Conservation (phyloP, 148 eudicot genomes). For the Rhododendron ferrugineum region DNA sequence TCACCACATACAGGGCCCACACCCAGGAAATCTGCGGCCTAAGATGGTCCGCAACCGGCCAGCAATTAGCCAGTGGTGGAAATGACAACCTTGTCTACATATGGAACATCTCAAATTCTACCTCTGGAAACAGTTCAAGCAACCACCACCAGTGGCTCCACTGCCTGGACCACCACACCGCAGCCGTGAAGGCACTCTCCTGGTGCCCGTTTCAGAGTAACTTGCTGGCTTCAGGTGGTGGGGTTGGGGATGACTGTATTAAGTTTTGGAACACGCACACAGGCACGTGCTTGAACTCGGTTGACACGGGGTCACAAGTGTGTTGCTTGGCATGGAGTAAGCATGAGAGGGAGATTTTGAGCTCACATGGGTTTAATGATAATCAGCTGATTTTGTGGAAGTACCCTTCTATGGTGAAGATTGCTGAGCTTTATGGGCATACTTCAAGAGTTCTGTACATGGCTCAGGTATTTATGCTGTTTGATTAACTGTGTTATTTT, state of each 20-base stretch:
- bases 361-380: conserved; percentile 29
- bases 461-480: conserved; percentile 24
- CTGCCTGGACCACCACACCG: conserved; percentile 28
- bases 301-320: conserved; percentile 33
- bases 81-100: conserved; percentile 30
- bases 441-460: conserved; percentile 25
- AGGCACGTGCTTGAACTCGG: conserved; percentile 31
- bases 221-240: conserved; percentile 43
- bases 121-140: not conserved
- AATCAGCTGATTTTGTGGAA: conserved; percentile 32
- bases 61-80: conserved; percentile 48
- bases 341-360: conserved; percentile 31
- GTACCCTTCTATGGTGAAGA: conserved; percentile 39
- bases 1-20: conserved; percentile 35
- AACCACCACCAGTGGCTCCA: conserved; percentile 26
- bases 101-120: conserved; percentile 20
- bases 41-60: conserved; percentile 41
- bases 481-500: not conserved
- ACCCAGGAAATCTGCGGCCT: conserved; percentile 37
- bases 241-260: conserved; percentile 33
- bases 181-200: conserved; percentile 41
- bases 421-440: conserved; percentile 30
- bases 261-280: conserved; percentile 44
- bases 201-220: conserved; percentile 47
- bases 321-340: conserved; percentile 26